A percentile compares a stretch with the other conserved stretches of the same genome.
Conservation (phyloP, 2,329 filamentous ascomycete genomes). For the Hypocreales sp. region DNA sequence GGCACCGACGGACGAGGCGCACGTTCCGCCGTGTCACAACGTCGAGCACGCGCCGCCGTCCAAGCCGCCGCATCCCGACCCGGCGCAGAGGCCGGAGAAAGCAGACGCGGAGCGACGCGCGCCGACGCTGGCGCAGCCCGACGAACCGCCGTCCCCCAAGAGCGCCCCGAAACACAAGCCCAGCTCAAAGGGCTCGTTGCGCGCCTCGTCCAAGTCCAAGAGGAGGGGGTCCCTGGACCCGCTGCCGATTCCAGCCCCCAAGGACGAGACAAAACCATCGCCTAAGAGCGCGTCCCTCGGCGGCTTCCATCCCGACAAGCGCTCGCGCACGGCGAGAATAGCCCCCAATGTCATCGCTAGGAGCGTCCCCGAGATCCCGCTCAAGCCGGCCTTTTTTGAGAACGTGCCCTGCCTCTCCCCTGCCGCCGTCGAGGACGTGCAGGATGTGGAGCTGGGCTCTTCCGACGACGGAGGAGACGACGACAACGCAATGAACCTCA, state of each 20-base stretch:
- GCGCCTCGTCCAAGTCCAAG: slow-evolving; percentile 11
- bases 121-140: slow-evolving; percentile 2
- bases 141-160: slow-evolving; percentile 3
- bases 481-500: slow-evolving; percentile 1
- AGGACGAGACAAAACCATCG: slow-evolving; percentile 14
- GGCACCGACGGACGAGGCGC: slow-evolving; percentile 2
- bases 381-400: slow-evolving; percentile 22
- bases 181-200: slow-evolving; percentile 8
- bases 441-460: slow-evolving; percentile 6
- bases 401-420: slow-evolving; percentile 14
- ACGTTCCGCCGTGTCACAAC: not conserved
- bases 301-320: slow-evolving; percentile 18
- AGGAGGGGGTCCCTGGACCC: slow-evolving; percentile 16
- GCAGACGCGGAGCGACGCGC: no score
- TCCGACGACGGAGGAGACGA: slow-evolving; percentile 6
- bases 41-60: not conserved
- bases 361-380: slow-evolving; percentile 18
- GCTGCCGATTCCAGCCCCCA: slow-evolving; percentile 8
- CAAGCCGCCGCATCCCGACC: no score
- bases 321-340: slow-evolving; percentile 14
- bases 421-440: slow-evolving; percentile 8
- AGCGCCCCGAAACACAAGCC: slow-evolving; percentile 4
- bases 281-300: slow-evolving; percentile 15
- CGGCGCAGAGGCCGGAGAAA: no score
- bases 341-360: slow-evolving; percentile 10